phyloP scores from a whole-genome alignment of 768 basidiomycete species.

The Cytidiella melzeri region DNA sequence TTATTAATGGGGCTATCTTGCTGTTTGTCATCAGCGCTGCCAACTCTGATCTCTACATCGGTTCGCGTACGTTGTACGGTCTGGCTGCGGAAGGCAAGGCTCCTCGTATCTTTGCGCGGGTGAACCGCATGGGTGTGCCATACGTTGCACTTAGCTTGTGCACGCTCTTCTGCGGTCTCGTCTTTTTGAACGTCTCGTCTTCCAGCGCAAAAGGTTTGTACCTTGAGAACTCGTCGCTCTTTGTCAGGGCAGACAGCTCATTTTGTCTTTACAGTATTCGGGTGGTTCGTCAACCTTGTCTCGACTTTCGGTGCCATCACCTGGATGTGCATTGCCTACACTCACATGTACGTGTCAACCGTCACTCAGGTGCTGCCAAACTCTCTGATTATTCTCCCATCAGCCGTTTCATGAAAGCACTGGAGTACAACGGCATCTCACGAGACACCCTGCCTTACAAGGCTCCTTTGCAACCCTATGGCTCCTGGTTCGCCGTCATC shows the following conservation, averaged over 20 bases:
- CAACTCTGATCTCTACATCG: slow-evolving; percentile 58
- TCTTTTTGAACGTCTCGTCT: slow-evolving; percentile 50
- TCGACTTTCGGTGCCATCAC: slow-evolving; percentile 36
- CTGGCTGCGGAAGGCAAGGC: slow-evolving; percentile 42
- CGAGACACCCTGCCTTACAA: slow-evolving; percentile 41
- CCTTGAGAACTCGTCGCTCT: neutral
- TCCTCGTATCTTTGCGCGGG: slow-evolving; percentile 34
- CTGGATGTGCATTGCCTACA: slow-evolving; percentile 44
- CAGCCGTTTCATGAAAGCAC: slow-evolving; percentile 45
- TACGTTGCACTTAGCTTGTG: slow-evolving; percentile 44
- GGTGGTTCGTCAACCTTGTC: slow-evolving; percentile 36
- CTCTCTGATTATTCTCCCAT: slow-evolving; percentile 17
- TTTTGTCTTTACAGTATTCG: slow-evolving; percentile 22
- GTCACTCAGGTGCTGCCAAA: neutral
- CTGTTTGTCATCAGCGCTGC: slow-evolving; percentile 58
- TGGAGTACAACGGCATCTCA: slow-evolving; percentile 37
- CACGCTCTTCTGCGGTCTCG: slow-evolving; percentile 47
- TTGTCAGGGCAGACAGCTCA: neutral
- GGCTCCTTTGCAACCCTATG: slow-evolving; percentile 59
- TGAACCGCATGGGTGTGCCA: slow-evolving; percentile 29
- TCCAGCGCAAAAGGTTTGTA: slow-evolving; percentile 44
- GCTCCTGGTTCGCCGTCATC: slow-evolving; percentile 52
- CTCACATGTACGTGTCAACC: slow-evolving; percentile 46
- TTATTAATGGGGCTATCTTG: slow-evolving; percentile 61
- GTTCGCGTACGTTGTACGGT: slow-evolving; percentile 41